These are phyloP conservation scores for Erysimum pusillum DNA, from an alignment of 441 rosid species.

Conservation along the genomic window DNA sequence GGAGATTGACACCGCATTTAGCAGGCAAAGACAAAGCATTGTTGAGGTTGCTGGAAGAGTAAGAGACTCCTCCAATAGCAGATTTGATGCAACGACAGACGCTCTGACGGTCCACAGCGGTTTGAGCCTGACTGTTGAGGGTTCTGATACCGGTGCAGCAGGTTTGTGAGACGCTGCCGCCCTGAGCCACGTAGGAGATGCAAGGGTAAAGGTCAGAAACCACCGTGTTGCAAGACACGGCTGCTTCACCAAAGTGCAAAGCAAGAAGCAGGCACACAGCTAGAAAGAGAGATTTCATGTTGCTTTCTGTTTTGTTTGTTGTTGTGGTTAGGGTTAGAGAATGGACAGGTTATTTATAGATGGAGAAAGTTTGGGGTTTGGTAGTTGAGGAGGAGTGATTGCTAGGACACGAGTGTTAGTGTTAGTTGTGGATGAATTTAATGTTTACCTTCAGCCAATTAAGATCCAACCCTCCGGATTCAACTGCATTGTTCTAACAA, in stretches of 20 bases:
- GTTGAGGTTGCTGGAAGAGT: conserved; percentile 40
- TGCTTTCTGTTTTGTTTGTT: conserved; percentile 8
- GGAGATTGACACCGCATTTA: conserved; percentile 58
- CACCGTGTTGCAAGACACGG: conserved; percentile 48
- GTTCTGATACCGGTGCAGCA: conserved; percentile 58
- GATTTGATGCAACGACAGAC: conserved; percentile 59
- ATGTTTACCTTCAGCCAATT: conserved; percentile 34
- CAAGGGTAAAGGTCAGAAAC: conserved; percentile 49
- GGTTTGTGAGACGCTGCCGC: conserved; percentile 41
- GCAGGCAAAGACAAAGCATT: conserved; percentile 53
- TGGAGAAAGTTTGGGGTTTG: conserved; percentile 11
- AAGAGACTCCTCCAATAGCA: conserved; percentile 34
- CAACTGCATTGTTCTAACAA: conserved; percentile 23
- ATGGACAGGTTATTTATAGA: conserved; percentile 28
- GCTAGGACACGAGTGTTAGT: conserved; percentile 25
- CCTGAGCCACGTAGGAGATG: conserved; percentile 43
- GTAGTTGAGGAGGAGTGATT: conserved; percentile 42
- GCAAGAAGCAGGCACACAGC: conserved; percentile 34
- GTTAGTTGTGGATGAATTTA: conserved; percentile 44
- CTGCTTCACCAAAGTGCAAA: conserved; percentile 46
- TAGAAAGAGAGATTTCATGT: conserved; percentile 44
- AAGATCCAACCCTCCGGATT: conserved; percentile 26
- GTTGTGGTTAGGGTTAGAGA: conserved; percentile 24
- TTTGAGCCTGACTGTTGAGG: conserved; percentile 50
- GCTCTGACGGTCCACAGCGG: conserved; percentile 50